Conservation (phyloP, 306 rosid genomes). For the Quercus glauca region DNA sequence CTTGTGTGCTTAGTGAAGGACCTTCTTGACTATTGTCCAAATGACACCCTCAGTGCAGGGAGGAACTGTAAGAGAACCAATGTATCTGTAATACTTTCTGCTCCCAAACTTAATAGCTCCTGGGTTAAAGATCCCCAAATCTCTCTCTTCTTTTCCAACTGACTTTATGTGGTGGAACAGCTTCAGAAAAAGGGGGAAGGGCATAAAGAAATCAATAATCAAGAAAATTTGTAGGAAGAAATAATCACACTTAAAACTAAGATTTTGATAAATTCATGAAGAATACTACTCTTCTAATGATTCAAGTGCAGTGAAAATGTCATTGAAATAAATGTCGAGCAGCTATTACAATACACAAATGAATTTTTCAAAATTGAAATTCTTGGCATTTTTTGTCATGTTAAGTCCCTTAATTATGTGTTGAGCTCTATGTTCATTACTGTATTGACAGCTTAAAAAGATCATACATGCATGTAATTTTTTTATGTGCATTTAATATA, state of each 20-base stretch:
- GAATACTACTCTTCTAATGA: neutral
- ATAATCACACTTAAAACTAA: neutral
- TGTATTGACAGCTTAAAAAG: too few species aligned
- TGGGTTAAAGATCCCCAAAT: conserved; percentile 56
- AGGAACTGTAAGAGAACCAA: conserved; percentile 77
- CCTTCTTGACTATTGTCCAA: conserved; percentile 74
- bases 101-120: conserved; percentile 48
- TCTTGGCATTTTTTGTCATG: too few species aligned
- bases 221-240: neutral
- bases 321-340: too few species aligned
- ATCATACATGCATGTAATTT: neutral
- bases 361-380: too few species aligned
- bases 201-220: neutral
- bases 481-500: neutral
- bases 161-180: conserved; percentile 37
- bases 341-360: too few species aligned
- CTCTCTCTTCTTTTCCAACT: conserved; percentile 32
- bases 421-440: too few species aligned
- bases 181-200: conserved; percentile 25
- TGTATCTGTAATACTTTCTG: conserved; percentile 67
- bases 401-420: too few species aligned
- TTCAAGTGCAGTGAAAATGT: too few species aligned
- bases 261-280: neutral
- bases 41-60: conserved; percentile 75
- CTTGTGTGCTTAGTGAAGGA: conserved; percentile 2